These are phyloP conservation scores for Aspergillus hancockii DNA, from an alignment of 495 filamentous ascomycete species.

Conservation along the genomic window DNA sequence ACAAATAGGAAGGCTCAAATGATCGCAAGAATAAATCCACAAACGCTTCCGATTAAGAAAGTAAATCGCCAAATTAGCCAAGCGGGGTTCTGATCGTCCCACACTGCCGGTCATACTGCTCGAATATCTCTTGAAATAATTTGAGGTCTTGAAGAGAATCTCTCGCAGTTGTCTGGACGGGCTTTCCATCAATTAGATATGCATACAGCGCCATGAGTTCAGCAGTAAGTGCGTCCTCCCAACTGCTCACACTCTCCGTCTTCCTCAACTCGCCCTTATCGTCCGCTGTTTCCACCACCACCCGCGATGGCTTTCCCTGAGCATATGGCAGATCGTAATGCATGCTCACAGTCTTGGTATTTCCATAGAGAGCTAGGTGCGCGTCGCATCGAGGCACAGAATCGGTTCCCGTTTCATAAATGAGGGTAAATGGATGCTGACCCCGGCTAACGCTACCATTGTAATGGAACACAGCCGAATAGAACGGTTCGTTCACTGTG, in stretches of 20 bases:
- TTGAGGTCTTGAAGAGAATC: slow-evolving; percentile 52
- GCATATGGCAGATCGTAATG: slow-evolving; percentile 56
- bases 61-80: slow-evolving; percentile 23
- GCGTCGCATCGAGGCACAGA: slow-evolving; percentile 57
- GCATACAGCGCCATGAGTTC: slow-evolving; percentile 52
- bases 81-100: slow-evolving; percentile 44
- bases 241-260: slow-evolving; percentile 41
- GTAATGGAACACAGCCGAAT: slow-evolving; percentile 48
- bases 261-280: slow-evolving; percentile 31
- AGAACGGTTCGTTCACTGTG: slow-evolving; percentile 47
- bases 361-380: slow-evolving; percentile 53
- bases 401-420: slow-evolving; percentile 59
- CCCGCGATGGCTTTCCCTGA: slow-evolving; percentile 45
- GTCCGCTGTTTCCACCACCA: slow-evolving; percentile 51
- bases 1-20: neutral
- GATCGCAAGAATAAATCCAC: neutral
- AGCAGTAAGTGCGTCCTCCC: slow-evolving; percentile 53
- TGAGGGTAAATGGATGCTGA: slow-evolving; percentile 45
- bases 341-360: slow-evolving; percentile 47
- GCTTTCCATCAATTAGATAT: slow-evolving; percentile 39
- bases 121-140: slow-evolving; percentile 38
- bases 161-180: slow-evolving; percentile 49
- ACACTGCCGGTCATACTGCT: slow-evolving; percentile 45
- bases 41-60: neutral
- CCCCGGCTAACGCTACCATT: slow-evolving; percentile 17